Conservation (phyloP, 208 protist genomes). For the Crithidia thermophila region DNA sequence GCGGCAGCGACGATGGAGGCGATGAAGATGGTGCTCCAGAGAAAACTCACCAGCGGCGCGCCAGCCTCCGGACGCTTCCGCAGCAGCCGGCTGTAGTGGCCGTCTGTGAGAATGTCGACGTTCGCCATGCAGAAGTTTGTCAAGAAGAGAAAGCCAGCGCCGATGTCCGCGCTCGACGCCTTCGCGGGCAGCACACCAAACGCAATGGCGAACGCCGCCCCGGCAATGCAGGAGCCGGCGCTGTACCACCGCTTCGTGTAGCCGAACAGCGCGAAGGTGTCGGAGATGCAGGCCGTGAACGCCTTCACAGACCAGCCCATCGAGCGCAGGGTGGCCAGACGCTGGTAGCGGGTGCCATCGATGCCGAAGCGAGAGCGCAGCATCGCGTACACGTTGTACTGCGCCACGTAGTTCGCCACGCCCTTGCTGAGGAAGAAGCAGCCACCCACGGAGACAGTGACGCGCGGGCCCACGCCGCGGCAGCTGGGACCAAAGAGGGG, state of each 20-base stretch:
- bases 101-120: constrained; percentile 74
- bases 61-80: constrained; percentile 39
- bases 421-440: constrained; percentile 55
- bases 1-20: constrained; percentile 41
- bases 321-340: constrained; percentile 40
- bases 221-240: constrained; percentile 43
- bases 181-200: constrained; percentile 49
- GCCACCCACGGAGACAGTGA: constrained; percentile 40
- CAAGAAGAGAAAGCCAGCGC: constrained; percentile 57
- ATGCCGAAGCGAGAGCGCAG: constrained; percentile 50
- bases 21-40: constrained; percentile 61
- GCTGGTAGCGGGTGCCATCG: constrained; percentile 49
- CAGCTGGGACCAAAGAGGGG: constrained; percentile 49
- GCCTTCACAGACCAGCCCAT: constrained; percentile 74
- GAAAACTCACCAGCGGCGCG: constrained; percentile 57
- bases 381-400: constrained; percentile 46
- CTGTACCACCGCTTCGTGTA: constrained; percentile 77
- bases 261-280: constrained; percentile 53
- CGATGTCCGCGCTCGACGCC: constrained; percentile 33
- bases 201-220: constrained; percentile 36
- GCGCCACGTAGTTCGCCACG: constrained; percentile 44
- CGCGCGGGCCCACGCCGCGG: constrained; percentile 44
- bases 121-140: constrained; percentile 56
- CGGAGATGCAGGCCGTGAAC: constrained; percentile 50
- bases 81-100: constrained; percentile 72